A percentile compares a stretch with the other conserved stretches of the same genome.
phyloP scores from a whole-genome alignment of 2,329 filamentous ascomycete genomes.

The Fusarium mangiferae region DNA sequence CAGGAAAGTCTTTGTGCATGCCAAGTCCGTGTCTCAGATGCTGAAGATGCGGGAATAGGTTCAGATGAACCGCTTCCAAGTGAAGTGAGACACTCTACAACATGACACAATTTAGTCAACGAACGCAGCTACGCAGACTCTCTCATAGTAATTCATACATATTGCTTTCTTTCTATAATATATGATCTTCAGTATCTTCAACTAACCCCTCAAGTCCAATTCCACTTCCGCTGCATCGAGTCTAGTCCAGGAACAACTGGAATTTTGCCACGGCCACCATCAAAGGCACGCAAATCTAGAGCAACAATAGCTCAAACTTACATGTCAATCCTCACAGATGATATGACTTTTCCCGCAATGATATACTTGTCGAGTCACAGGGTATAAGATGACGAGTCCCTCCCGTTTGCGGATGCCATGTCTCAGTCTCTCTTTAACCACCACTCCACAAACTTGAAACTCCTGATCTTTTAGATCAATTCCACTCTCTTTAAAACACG shows the following conservation, averaged over 20 bases:
- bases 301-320: slow-evolving; percentile 21
- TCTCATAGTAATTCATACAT: accelerated
- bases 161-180: accelerated
- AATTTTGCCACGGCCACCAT: slow-evolving; percentile 19
- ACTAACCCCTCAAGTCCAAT: not conserved
- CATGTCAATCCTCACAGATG: not conserved
- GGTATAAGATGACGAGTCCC: slow-evolving; percentile 20
- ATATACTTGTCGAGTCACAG: too few species aligned
- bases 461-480: slow-evolving; percentile 7
- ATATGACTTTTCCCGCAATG: not conserved
- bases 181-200: accelerated
- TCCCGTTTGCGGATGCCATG: not conserved
- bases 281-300: slow-evolving; percentile 13
- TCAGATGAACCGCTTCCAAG: not conserved
- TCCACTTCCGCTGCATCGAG: slow-evolving; percentile 14
- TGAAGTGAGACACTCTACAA: not conserved
- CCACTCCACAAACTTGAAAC: slow-evolving; percentile 11
- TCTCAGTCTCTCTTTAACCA: slow-evolving; percentile 27
- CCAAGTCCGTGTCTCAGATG: not conserved
- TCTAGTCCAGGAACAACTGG: slow-evolving; percentile 30
- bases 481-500: slow-evolving; percentile 21
- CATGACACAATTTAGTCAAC: accelerated
- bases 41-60: not conserved
- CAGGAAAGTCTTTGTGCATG: not conserved
- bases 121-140: accelerated